Percentiles rank a stretch among this genome's conserved stretches.
Conservation (phyloP, 176 grass and related monocot species). For the Saccharum officinarum region DNA sequence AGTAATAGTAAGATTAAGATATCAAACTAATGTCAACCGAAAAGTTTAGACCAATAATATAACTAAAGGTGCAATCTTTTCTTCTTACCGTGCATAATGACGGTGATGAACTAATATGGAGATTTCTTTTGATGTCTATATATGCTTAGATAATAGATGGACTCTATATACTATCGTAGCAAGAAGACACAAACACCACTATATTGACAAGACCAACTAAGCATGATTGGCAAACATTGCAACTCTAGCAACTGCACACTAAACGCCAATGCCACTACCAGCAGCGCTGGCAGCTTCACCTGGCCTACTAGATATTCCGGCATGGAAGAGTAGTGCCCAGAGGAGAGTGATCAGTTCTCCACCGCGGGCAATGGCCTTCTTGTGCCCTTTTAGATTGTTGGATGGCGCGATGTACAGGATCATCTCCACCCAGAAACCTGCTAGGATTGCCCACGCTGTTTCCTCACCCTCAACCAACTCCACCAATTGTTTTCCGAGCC, state of each 20-base stretch:
- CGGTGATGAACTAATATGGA: no score
- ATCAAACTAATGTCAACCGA: no score
- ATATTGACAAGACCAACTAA: no score
- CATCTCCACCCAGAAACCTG: neutral
- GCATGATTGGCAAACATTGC: no score
- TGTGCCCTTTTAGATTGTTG: neutral
- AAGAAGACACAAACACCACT: no score
- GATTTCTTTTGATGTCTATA: no score
- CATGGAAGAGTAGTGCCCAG: slow-evolving; percentile 1
- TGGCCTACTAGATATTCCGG: neutral
- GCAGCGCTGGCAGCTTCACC: neutral
- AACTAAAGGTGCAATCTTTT: no score
- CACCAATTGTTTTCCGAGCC: neutral
- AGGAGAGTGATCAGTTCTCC: slow-evolving; percentile 17
- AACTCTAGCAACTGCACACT: neutral
- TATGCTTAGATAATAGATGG: no score
- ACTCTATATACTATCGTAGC: no score
- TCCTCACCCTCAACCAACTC: neutral
- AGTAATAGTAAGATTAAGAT: no score
- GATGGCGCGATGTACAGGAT: neutral
- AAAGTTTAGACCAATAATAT: no score
- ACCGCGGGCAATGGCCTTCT: neutral
- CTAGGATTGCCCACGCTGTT: neutral
- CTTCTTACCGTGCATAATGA: no score
- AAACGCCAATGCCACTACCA: neutral